Base-by-base conservation (phyloP, 1,139 yeast species). In the Candida sanyaensis region DNA sequence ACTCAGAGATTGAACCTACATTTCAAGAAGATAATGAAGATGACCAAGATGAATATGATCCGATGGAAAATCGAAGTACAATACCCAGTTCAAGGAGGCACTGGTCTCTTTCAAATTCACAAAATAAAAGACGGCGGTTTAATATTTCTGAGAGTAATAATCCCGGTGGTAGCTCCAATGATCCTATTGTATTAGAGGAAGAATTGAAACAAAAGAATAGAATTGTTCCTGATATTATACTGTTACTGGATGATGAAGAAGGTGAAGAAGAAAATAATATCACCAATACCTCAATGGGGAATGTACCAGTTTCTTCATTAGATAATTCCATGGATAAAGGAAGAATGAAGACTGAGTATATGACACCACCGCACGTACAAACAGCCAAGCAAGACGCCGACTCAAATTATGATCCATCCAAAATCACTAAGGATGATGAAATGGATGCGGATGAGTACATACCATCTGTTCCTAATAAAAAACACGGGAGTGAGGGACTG, bases 21-120 rank as follows among this genome's bases (percentile, higher is more conserved):
- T 26, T 26, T 26, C 7, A 31, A 11, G 29, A 27, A 6, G 41
- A 26, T 10, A 38, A 39, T 29, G 30, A 28, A 11, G 42, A 37
- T 2, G 45, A 42, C 6, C 8, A 33, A 36, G 51, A 47, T 21
- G 53, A 52, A 11, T 49, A 41, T 10, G 53, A 48, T n/a, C 33
- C 46, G 27, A 33, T 39, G 26, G 30, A 13, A 2, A 32, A 37
- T 23, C 12, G n/a, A 5, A 9, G 21, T 3, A 32, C 39, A 11
- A 7, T 38, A 24, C 36, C 40, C 5, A 30, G 28, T 10, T 37
- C 39, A 32, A 33, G 38, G 31, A 21, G 40, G 17, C 43, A 41
- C n/a, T 24, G 21, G 37, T 41, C 43, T 3, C 27, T 41, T 5
- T 41, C 37, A 13, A 32, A 24, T 9, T 24, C 43, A 2, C 37